Percentiles rank a stretch among this genome's conserved stretches.
phyloP scores from a whole-genome alignment of 208 protist species.

The Leishmania braziliensis region DNA sequence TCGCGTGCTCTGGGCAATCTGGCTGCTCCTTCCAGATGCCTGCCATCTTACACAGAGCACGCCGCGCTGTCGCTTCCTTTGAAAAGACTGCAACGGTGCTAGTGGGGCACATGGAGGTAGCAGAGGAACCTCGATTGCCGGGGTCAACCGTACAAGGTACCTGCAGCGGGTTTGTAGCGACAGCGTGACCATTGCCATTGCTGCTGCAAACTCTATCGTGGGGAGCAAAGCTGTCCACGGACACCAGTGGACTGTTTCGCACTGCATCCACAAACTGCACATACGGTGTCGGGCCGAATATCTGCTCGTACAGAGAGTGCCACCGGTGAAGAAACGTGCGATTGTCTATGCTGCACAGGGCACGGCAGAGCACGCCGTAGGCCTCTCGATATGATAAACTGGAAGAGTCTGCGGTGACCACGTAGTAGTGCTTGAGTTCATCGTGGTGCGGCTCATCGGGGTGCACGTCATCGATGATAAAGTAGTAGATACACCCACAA shows the following conservation, averaged over 20 bases:
- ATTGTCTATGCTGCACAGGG: slow-evolving; percentile 37
- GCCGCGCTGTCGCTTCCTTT: slow-evolving; percentile 50
- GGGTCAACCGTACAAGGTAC: no score
- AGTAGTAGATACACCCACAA: slow-evolving; percentile 59
- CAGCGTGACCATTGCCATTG: not conserved
- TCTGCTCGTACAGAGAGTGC: slow-evolving; percentile 48
- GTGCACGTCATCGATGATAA: slow-evolving; percentile 54
- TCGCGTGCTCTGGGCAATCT: no score
- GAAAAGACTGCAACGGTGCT: slow-evolving; percentile 31
- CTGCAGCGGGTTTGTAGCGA: not conserved
- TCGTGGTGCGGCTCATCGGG: slow-evolving; percentile 51
- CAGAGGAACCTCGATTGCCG: not conserved
- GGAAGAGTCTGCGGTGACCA: slow-evolving; percentile 31
- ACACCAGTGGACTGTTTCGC: slow-evolving; percentile 18
- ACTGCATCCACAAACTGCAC: slow-evolving; percentile 56
- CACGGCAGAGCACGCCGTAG: slow-evolving; percentile 57
- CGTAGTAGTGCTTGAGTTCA: slow-evolving; percentile 51
- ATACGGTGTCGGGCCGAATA: slow-evolving; percentile 51
- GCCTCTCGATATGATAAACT: slow-evolving; percentile 46
- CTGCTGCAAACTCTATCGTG: not conserved
- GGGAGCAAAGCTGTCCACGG: not conserved
- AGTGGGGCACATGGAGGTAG: not conserved
- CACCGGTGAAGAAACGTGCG: slow-evolving; percentile 43
- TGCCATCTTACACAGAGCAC: slow-evolving; percentile 23
- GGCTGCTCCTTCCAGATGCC: not conserved